Conservation (phyloP, 2,329 filamentous ascomycete genomes). For the Mariannaea elegans region DNA sequence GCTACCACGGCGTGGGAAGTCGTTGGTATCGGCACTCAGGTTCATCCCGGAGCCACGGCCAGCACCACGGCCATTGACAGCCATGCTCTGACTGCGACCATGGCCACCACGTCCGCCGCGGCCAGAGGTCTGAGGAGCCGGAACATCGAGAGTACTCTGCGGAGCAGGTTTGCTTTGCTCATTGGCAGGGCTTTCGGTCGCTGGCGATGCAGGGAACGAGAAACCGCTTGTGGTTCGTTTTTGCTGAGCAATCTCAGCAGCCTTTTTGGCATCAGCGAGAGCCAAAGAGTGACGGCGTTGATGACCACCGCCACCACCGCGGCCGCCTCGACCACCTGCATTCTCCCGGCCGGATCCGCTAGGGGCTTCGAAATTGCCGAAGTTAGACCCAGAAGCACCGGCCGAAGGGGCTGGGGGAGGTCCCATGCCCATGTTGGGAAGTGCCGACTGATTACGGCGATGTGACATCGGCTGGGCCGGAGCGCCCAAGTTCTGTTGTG, state of each 20-base stretch:
- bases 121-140: constrained; percentile 53
- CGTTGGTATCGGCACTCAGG: constrained; percentile 61
- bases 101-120: constrained; percentile 69
- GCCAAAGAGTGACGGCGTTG: constrained; percentile 94
- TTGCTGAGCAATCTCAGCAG: constrained; percentile 94
- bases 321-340: constrained; percentile 68
- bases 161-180: constrained; percentile 53
- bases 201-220: constrained; percentile 82
- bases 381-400: constrained; percentile 80
- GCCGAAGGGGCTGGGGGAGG: constrained; percentile 91
- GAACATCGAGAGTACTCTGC: constrained; percentile 44
- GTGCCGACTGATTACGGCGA: constrained; percentile 96
- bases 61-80: constrained; percentile 73
- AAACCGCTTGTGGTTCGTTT: constrained; percentile 94
- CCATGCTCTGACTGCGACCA: constrained; percentile 91
- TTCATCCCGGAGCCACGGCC: constrained; percentile 68
- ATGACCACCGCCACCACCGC: constrained; percentile 77
- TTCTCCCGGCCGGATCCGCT: constrained; percentile 47
- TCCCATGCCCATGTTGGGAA: constrained; percentile 91
- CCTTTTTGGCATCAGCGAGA: constrained; percentile 95
- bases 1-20: constrained; percentile 80
- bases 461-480: constrained; percentile 84
- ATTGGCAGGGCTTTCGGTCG: constrained; percentile 62
- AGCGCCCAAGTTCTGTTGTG: constrained; percentile 79
- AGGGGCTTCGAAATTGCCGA: constrained; percentile 80